These are phyloP conservation scores for Penicillium steckii DNA, from an alignment of 495 filamentous ascomycete genomes.

Conservation along the genomic window DNA sequence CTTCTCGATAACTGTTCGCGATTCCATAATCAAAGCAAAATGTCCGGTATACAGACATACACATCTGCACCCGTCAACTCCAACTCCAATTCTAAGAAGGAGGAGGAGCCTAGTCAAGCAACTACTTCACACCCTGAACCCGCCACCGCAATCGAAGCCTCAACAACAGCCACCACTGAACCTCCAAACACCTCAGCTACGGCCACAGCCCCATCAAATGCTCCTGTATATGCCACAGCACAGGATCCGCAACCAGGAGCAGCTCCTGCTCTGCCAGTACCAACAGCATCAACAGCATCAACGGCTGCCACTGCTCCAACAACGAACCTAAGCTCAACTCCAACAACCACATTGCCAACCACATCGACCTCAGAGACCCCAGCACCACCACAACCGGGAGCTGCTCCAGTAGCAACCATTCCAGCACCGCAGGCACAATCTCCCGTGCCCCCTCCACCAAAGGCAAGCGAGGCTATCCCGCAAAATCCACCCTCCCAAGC, in stretches of 20 bases:
- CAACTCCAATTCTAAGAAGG: constrained; percentile 14
- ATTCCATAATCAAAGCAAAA: constrained; percentile 5
- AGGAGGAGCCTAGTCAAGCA: constrained; percentile 9
- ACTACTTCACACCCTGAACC: constrained; percentile 36
- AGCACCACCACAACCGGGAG: constrained; percentile 62
- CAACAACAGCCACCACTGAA: constrained; percentile 15
- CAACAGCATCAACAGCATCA: constrained; percentile 22
- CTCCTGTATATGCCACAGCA: constrained; percentile 46
- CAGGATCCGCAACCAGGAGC: constrained; percentile 46
- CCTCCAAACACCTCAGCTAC: constrained; percentile 27
- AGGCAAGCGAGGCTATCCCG: constrained; percentile 43
- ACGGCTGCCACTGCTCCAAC: constrained; percentile 22
- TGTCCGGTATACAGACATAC: constrained; percentile 55
- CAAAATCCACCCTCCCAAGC: constrained; percentile 16
- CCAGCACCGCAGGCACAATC: constrained; percentile 15
- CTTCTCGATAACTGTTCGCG: background rate
- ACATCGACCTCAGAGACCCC: constrained; percentile 26
- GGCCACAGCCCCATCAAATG: constrained; percentile 38
- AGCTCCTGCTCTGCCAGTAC: constrained; percentile 19
- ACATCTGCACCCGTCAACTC: constrained; percentile 58
- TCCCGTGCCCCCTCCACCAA: constrained; percentile 54
- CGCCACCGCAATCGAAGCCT: constrained; percentile 34
- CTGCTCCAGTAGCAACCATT: constrained; percentile 36
- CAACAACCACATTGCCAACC: constrained; percentile 18
- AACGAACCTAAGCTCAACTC: constrained; percentile 8